Percentiles rank a stretch among this genome's conserved stretches.
Evolutionary conservation across 495 filamentous ascomycete species (phyloP).

Genomic region (Aspergillus asperescens): DNA sequence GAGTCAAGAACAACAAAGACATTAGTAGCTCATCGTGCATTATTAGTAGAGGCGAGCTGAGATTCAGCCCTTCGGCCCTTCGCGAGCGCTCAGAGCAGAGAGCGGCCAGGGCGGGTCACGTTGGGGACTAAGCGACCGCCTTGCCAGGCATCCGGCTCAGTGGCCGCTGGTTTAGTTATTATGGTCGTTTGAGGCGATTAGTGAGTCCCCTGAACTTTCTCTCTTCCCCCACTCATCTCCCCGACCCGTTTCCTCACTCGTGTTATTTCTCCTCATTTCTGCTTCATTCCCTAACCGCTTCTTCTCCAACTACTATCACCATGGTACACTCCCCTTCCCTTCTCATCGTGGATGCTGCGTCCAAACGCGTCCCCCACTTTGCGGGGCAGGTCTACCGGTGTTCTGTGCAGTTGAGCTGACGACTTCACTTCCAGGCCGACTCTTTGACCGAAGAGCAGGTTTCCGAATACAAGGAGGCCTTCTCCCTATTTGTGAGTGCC

Average conservation of each 20-base stretch:
- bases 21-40: not conserved
- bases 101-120: constrained; percentile 20
- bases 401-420: constrained; percentile 22
- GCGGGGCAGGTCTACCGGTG: constrained; percentile 34
- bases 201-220: constrained; percentile 18
- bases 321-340: constrained; percentile 28
- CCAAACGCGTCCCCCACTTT: constrained; percentile 29
- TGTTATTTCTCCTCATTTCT: constrained; percentile 14
- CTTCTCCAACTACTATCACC: constrained; percentile 19
- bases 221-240: constrained; percentile 13
- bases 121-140: constrained; percentile 23
- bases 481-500: constrained; percentile 91
- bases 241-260: constrained; percentile 11
- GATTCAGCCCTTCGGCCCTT: constrained; percentile 9
- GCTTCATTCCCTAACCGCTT: constrained; percentile 18
- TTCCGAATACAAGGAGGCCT: constrained; percentile 99
- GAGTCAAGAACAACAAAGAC: not conserved
- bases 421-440: constrained; percentile 59
- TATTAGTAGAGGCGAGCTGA: constrained; percentile 7
- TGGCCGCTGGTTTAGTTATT: constrained; percentile 14
- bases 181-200: constrained; percentile 14
- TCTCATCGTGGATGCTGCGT: constrained; percentile 3
- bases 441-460: constrained; percentile 98
- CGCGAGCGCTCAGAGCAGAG: constrained; percentile 2
- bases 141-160: constrained; percentile 18